These are phyloP conservation scores for Penicillium italicum DNA, from an alignment of 2,329 filamentous ascomycete genomes.

Conservation along the genomic window DNA sequence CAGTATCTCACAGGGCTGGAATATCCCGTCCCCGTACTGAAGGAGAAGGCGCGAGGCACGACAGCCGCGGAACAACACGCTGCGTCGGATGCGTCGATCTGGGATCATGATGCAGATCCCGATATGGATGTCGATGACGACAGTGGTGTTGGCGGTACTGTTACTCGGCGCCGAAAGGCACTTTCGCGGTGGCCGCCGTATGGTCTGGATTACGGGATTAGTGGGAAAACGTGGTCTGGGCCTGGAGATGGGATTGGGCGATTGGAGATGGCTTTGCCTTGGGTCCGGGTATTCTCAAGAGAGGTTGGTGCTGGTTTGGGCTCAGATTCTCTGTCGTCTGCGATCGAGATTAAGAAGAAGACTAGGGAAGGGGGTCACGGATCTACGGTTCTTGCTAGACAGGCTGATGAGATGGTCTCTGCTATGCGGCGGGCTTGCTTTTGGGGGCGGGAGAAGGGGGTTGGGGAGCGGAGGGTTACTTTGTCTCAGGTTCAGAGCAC, in stretches of 20 bases:
- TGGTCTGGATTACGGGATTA: constrained; percentile 34
- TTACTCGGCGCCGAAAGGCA: constrained; percentile 34
- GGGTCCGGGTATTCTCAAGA: constrained; percentile 28
- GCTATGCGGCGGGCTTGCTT: constrained; percentile 45
- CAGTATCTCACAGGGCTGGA: constrained; percentile 33
- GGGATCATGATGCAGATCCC: constrained; percentile 11
- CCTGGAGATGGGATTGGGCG: constrained; percentile 17
- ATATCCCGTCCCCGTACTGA: constrained; percentile 34
- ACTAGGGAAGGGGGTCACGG: background rate
- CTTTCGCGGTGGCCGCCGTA: constrained; percentile 41
- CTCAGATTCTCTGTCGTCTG: background rate
- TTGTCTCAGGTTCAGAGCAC: background rate
- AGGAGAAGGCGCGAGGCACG: constrained; percentile 4
- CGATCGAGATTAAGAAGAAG: background rate
- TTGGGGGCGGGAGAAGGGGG: constrained; percentile 40
- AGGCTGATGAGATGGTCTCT: constrained; percentile 42
- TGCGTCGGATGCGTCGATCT: background rate
- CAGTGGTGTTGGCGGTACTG: background rate
- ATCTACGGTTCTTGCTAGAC: constrained; percentile 33
- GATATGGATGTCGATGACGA: constrained; percentile 2
- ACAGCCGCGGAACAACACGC: background rate
- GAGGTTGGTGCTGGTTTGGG: background rate
- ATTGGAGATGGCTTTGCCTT: constrained; percentile 34
- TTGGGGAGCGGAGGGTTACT: constrained; percentile 38
- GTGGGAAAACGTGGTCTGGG: constrained; percentile 17